Evolutionary conservation across 352 stramenopile genomes (phyloP).

Genomic region (Phytophthora idaei): DNA sequence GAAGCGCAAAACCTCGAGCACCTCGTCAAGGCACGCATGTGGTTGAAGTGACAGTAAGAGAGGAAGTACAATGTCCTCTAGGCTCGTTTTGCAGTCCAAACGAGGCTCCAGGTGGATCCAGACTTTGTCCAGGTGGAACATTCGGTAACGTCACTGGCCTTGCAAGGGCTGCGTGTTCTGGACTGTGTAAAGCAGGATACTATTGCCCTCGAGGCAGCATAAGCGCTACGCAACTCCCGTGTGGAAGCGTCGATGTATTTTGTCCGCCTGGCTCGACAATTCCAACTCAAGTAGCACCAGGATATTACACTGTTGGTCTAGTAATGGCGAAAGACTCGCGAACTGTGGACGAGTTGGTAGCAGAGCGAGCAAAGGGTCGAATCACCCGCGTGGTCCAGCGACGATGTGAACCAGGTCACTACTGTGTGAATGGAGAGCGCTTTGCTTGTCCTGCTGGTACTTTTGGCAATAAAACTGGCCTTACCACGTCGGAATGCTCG

Average conservation of each 20-base stretch:
- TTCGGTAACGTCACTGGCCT: conserved; percentile 63
- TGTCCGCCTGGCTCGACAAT: conserved; percentile 51
- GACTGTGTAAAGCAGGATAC: conserved; percentile 54
- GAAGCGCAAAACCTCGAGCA: conserved; percentile 30
- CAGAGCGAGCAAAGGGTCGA: conserved; percentile 9
- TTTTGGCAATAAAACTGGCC: conserved; percentile 53
- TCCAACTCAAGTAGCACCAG: conserved; percentile 41
- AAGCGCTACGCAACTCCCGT: conserved; percentile 40
- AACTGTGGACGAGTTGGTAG: conserved; percentile 14
- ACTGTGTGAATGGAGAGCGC: conserved; percentile 48
- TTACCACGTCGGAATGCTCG: conserved; percentile 50
- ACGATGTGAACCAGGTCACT: conserved; percentile 67
- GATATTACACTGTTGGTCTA: conserved; percentile 53
- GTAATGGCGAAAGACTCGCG: conserved; percentile 11
- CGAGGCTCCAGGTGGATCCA: conserved; percentile 31
- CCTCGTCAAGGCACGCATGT: conserved; percentile 39
- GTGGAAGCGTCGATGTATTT: conserved; percentile 43
- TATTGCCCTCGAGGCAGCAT: conserved; percentile 65
- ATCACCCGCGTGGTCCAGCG: conserved; percentile 45
- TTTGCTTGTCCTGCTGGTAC: conserved; percentile 54
- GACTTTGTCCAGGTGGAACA: conserved; percentile 60
- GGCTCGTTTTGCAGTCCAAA: conserved; percentile 59
- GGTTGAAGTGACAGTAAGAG: conserved; percentile 11
- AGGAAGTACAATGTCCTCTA: conserved; percentile 36
- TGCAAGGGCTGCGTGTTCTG: conserved; percentile 47